Evolutionary conservation across 129 eudicot genomes (phyloP).

Genomic region (Centaurea solstitialis): DNA sequence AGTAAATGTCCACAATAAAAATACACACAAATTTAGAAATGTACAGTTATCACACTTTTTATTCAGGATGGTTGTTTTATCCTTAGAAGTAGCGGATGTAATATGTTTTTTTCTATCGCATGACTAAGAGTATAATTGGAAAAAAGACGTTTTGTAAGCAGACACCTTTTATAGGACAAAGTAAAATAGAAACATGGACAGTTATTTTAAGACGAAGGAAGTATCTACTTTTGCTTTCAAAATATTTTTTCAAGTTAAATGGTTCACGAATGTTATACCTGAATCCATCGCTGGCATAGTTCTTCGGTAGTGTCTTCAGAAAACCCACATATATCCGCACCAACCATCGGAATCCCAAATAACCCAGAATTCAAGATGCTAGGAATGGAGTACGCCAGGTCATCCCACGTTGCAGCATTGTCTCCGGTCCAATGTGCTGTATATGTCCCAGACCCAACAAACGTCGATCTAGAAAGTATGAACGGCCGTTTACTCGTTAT

Average conservation of each 20-base stretch:
- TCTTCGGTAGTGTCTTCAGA: constrained; percentile 70
- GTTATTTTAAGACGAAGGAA: not conserved
- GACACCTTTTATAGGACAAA: not conserved
- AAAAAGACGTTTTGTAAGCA: not conserved
- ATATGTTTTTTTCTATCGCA: not conserved
- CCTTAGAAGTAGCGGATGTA: not conserved
- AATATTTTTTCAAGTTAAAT: not conserved
- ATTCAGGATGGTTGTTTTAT: not conserved
- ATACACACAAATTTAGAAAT: not conserved
- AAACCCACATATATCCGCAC: constrained; percentile 94
- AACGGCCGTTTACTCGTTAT: constrained; percentile 67
- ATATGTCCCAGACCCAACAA: constrained; percentile 81
- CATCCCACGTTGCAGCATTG: constrained; percentile 89
- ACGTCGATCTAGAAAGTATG: constrained; percentile 68
- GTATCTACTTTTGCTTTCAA: not conserved
- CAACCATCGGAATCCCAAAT: constrained; percentile 87
- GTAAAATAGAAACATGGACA: not conserved
- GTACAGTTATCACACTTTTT: not conserved
- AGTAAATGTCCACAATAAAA: not conserved
- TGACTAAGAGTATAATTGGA: not conserved
- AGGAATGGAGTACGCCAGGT: constrained; percentile 74
- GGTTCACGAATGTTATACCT: constrained; percentile 41
- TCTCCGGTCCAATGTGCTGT: constrained; percentile 98
- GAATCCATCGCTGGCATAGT: constrained; percentile 87
- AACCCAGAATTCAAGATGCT: constrained; percentile 70